A percentile compares a stretch with the other conserved stretches of the same genome.
Evolutionary conservation across 208 protist genomes (phyloP).

Genomic region (Crithidia sp.): DNA sequence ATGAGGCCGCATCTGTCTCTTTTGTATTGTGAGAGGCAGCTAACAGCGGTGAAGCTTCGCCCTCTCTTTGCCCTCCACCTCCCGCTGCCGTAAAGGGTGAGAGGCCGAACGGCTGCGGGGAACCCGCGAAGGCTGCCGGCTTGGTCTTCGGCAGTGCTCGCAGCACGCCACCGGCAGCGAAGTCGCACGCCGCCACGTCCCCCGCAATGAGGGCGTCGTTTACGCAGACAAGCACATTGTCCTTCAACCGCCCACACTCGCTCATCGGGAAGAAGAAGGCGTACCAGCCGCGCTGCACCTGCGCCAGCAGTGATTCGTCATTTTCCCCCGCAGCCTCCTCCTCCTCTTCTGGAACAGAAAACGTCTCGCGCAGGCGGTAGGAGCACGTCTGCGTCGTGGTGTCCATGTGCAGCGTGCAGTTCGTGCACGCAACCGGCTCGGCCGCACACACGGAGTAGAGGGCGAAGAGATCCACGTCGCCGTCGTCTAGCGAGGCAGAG

Average conservation of each 20-base stretch:
- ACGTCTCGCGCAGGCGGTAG: conserved; percentile 54
- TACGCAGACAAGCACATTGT: conserved; percentile 42
- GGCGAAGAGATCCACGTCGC: conserved; percentile 27
- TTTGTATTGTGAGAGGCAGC: no score
- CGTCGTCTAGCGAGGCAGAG: conserved; percentile 14
- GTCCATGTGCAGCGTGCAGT: conserved; percentile 37
- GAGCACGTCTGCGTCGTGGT: conserved; percentile 47
- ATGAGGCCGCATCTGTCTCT: neutral
- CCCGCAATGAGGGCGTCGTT: conserved; percentile 47
- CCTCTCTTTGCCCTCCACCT: no score
- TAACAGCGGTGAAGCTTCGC: no score
- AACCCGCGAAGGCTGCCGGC: neutral
- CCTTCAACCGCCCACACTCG: conserved; percentile 47
- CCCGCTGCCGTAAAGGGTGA: no score
- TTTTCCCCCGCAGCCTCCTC: neutral
- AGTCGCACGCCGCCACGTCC: conserved; percentile 46
- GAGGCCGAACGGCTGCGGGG: no score
- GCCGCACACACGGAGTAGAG: conserved; percentile 37
- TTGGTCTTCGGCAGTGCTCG: neutral
- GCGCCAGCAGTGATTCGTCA: neutral
- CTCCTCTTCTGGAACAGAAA: neutral
- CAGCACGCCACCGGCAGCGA: conserved; percentile 29
- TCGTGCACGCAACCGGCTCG: conserved; percentile 30
- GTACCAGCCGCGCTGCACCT: conserved; percentile 26
- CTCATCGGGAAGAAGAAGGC: conserved; percentile 76